Percentiles rank a stretch among this genome's conserved stretches.
phyloP scores from a whole-genome alignment of 2,329 filamentous ascomycete species.

The Cytospora schulzeri region DNA sequence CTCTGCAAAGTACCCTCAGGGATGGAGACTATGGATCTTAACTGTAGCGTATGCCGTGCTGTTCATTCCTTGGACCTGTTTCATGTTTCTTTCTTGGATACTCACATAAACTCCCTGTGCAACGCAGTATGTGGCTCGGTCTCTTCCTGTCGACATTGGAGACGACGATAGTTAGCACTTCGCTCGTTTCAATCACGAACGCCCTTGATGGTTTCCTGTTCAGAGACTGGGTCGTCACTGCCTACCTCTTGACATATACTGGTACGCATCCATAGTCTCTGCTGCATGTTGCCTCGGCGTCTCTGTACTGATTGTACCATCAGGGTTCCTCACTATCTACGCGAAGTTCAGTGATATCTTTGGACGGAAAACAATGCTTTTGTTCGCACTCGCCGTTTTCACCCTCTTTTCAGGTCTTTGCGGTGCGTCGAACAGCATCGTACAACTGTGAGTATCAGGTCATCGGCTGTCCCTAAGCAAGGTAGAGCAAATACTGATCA shows the following conservation, averaged over 20 bases:
- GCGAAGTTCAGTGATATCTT: constrained; percentile 51
- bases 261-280: constrained; percentile 34
- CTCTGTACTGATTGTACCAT: not conserved
- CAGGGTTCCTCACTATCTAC: constrained; percentile 45
- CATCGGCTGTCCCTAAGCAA: not conserved
- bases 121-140: no score
- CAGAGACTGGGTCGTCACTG: constrained; percentile 49
- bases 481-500: not conserved
- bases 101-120: no score
- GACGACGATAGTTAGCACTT: constrained; percentile 54
- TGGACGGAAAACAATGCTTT: constrained; percentile 42
- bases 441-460: constrained; percentile 35
- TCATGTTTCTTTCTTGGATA: no score
- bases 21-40: no score
- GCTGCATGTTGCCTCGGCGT: not conserved
- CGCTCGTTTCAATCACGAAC: constrained; percentile 48
- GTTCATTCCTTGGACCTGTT: no score
- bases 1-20: no score
- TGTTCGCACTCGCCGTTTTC: constrained; percentile 40
- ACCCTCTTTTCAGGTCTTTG: constrained; percentile 44
- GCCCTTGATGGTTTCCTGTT: constrained; percentile 40
- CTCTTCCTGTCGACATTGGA: constrained; percentile 48
- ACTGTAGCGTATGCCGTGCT: no score
- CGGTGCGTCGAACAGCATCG: constrained; percentile 38
- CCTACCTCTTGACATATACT: constrained; percentile 53